Evolutionary conservation across 2,329 filamentous ascomycete species (phyloP), one percentile per base, ranked within the genome.

Genomic region (Basipetospora chlamydospora): DNA sequence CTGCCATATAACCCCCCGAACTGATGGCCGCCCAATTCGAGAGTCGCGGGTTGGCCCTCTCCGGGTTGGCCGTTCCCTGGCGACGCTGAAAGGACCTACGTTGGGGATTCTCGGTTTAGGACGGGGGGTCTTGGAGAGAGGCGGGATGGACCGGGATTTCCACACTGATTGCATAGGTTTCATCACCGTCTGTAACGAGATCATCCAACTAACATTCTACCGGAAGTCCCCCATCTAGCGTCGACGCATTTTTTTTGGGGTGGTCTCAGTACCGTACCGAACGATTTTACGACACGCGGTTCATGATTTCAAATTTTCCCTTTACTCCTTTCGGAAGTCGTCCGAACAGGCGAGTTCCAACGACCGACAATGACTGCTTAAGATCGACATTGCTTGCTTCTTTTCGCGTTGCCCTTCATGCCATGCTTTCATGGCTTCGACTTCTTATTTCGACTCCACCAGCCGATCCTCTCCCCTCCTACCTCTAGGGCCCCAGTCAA

Each of bases 151-250:
- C 34, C 20, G 16, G 35, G 35, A 37, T 30, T 30, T 37, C 25
- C 26, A 18, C 35, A 37, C 18, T 26, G 35, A 31, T 13, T 17
- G 35, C 22, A 26, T 10, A 21, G 35, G 35, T 37, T 37, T 37
- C 35, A 37, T 37, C 35, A 23, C 28, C 26, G 10, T 37, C 35
- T 37, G 35, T 31, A 21, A 37, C 35, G 26, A 25, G 20, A 37
- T 30, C 26, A 23, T 37, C n/a, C 15, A 22, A 22, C 30, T 33
- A 22, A 33, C 30, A 12, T 20, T 11, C 12, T 17, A 13, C 4
- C 5, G 11, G 4, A 9, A 17, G 30, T 10, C 12, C 17, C 15
- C 15, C 10, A 28, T 28, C 10, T 28, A n/a, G n/a, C n/a, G n/a
- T n/a, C n/a, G n/a, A n/a, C n/a, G n/a, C n/a, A n/a, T 28, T 28